A percentile compares a stretch with the other conserved stretches of the same genome.
Evolutionary conservation across 2,329 filamentous ascomycete genomes (phyloP).

Genomic region (Alternaria brassicicola): DNA sequence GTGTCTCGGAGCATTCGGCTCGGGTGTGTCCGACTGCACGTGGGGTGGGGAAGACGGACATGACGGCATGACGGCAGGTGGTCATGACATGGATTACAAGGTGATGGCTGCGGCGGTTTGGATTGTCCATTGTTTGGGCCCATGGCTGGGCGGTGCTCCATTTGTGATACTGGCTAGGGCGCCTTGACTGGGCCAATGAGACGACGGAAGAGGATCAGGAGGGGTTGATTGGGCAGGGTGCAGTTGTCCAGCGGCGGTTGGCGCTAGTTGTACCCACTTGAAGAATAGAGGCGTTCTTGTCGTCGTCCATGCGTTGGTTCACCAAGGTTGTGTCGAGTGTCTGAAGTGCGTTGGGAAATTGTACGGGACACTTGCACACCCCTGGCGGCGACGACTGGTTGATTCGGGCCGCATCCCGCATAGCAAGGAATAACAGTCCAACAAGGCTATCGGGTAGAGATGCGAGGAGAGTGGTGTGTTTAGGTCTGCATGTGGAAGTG

Average conservation of each 20-base stretch:
- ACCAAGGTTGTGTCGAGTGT: slow-evolving; percentile 9
- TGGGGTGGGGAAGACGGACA: slow-evolving; percentile 19
- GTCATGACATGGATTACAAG: background rate
- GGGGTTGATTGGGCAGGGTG: slow-evolving; percentile 34
- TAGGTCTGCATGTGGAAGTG: slow-evolving; percentile 9
- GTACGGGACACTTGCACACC: background rate
- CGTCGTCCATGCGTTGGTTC: slow-evolving; percentile 30
- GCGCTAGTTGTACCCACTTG: slow-evolving; percentile 20
- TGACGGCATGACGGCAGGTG: slow-evolving; percentile 17
- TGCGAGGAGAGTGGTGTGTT: background rate
- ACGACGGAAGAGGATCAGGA: slow-evolving; percentile 16
- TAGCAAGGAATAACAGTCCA: background rate
- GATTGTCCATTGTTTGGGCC: slow-evolving; percentile 10
- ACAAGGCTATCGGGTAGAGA: background rate
- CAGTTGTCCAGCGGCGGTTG: slow-evolving; percentile 19
- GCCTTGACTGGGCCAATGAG: slow-evolving; percentile 37
- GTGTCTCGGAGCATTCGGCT: slow-evolving; percentile 30
- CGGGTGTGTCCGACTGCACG: slow-evolving; percentile 26
- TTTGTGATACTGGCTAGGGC: slow-evolving; percentile 30
- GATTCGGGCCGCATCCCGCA: slow-evolving; percentile 1
- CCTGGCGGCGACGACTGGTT: background rate
- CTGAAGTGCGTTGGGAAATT: background rate
- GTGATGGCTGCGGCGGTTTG: background rate
- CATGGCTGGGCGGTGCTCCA: slow-evolving; percentile 17
- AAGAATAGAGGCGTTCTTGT: slow-evolving; percentile 14